These are phyloP conservation scores for Croton laevigatus DNA, from an alignment of 441 rosid genomes.

Conservation along the genomic window DNA sequence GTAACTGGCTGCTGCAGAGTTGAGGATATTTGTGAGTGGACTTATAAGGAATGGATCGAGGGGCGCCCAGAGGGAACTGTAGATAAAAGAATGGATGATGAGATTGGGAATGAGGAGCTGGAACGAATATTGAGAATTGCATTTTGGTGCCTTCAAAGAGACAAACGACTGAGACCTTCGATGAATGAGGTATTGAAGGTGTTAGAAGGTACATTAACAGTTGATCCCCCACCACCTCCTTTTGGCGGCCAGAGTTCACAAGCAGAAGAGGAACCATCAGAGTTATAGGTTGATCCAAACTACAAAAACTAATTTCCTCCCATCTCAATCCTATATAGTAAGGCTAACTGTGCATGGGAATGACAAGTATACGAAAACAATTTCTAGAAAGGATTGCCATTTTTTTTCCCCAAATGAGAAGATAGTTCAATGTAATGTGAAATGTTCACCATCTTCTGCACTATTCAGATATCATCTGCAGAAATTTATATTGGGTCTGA, in stretches of 20 bases:
- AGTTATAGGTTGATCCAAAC: conserved; percentile 19
- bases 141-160: conserved; percentile 78
- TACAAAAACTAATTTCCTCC: background rate
- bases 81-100: conserved; percentile 43
- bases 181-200: conserved; percentile 78
- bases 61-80: conserved; percentile 45
- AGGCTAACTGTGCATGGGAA: conserved; percentile 27
- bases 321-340: conserved; percentile 22
- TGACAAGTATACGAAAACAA: conserved; percentile 4
- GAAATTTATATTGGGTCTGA: background rate
- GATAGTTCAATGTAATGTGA: background rate
- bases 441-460: background rate
- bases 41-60: conserved; percentile 54
- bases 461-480: background rate
- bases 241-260: conserved; percentile 31
- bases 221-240: conserved; percentile 72
- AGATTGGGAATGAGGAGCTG: conserved; percentile 44
- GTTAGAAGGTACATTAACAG: conserved; percentile 65
- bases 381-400: conserved; percentile 7
- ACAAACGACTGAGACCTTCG: conserved; percentile 66
- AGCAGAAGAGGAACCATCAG: conserved; percentile 31
- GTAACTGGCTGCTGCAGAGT: conserved; percentile 45
- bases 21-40: conserved; percentile 36
- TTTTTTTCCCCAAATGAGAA: conserved; percentile 2
- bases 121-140: conserved; percentile 58